Base-by-base conservation (phyloP, 306 rosid species). In the Vigna unguiculata region DNA sequence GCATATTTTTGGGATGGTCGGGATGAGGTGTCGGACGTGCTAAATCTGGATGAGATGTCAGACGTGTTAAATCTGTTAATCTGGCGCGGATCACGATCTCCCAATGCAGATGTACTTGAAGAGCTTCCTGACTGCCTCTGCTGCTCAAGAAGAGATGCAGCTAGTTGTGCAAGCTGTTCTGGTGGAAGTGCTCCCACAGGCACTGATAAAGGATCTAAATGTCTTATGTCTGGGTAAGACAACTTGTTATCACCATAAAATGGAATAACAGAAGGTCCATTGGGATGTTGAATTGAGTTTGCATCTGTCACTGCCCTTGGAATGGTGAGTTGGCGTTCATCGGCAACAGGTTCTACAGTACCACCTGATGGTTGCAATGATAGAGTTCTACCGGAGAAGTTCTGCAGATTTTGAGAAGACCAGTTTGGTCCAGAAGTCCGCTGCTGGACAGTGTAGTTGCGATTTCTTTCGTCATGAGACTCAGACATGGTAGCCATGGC, bases 121-220 rank as follows among this genome's bases (percentile, higher is more conserved):
- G 82, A 45, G 72, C 83, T 89, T 69, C 88, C 90, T 8, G 83
- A 70, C 80, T 87, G 96, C 84, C 88, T 88, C 74, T 85, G 91
- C 84, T 86, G 90, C 78, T 87, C 96, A 48, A 88, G 88, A 78
- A 89, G 91, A 75, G 97, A 81, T 63, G 97, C 92, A 41, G 97
- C 90, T 72, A 95, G 71, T 46, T 87, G 97, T 24, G 88, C 90
- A 69, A 91, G 96, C 78, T 95, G 97, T 80, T 95, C 97, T 6
- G 93, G 91, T 63, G 82, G 93, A 69, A 85, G 81, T 64, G 90
- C 46, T 30, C 85, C 84, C 69, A 82, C 84, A 12, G 93, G 80
- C 36, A 78, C 17, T 48, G 90, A 69, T 34, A 77, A 58, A 79
- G 91, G 85, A 72, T 80, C 85, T 17, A 79, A 49, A 47, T 85